phyloP scores from a whole-genome alignment of 495 filamentous ascomycete species.

The Pseudotulostoma volvatum region DNA sequence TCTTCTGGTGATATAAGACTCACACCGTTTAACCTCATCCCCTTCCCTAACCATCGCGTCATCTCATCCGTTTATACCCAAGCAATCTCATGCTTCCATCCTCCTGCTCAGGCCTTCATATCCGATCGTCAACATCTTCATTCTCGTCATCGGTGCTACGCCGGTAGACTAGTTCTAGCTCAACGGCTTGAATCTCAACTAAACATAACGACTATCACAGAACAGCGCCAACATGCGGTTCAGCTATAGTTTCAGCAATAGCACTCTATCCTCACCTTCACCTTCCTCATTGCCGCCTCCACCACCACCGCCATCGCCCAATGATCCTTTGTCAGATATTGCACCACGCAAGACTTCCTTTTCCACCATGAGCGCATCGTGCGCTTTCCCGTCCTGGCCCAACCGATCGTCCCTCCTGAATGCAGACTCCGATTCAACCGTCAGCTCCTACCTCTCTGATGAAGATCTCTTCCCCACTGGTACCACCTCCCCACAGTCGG shows the following conservation, averaged over 20 bases:
- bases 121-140: too few relatives aligned
- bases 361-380: constrained; percentile 29
- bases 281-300: constrained; percentile 21
- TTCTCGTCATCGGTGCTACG: too few relatives aligned
- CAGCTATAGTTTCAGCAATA: constrained; percentile 23
- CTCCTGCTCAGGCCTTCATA: too few relatives aligned
- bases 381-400: constrained; percentile 39
- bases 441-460: constrained; percentile 32
- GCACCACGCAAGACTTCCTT: constrained; percentile 32
- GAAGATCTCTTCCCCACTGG: constrained; percentile 31
- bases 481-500: constrained; percentile 17
- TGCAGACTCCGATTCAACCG: constrained; percentile 18
- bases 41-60: too few relatives aligned
- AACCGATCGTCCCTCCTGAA: constrained; percentile 29
- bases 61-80: too few relatives aligned
- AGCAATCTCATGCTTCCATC: too few relatives aligned
- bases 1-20: too few relatives aligned
- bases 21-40: too few relatives aligned
- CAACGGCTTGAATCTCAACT: too few relatives aligned
- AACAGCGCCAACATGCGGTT: constrained; percentile 10
- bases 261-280: constrained; percentile 15
- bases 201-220: neutral
- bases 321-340: constrained; percentile 27
- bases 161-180: too few relatives aligned
- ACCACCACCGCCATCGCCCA: constrained; percentile 25